Evolutionary conservation across 306 rosid species (phyloP), one percentile per base, ranked within the genome.

Genomic region (Argentina anserina): DNA sequence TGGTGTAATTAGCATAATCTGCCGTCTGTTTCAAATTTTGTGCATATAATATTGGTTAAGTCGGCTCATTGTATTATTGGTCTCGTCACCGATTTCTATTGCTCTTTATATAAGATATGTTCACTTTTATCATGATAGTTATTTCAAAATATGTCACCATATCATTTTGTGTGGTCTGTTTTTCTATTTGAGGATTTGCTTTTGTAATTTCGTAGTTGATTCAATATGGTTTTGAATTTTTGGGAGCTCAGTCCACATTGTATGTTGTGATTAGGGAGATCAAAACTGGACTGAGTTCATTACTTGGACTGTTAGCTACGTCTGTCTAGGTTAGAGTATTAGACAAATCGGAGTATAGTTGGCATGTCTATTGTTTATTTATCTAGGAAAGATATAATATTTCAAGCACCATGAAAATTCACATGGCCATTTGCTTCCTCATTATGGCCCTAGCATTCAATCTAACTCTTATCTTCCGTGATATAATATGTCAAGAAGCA

Each of bases 1-100:
- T 11, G 52, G 26, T 69, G 76, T 77, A 69, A 69, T 73, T 69
- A 31, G 79, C 81, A 68, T 49, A 67, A 26, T 65, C 21, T 25
- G 79, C 46, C 45, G 45, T 42, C 46, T 12, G 17, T 42, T 2
- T 42, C 46, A 1, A 40, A 40, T 40, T 20, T 74, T n/a, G 9
- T 12, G 42, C 9, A 29, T 59, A 7, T 20, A 81, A 37, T 73
- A 62, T 43, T 0, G 41, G 39, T 43, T 1, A 33, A 41, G 29
- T 33, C 28, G 67, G 69, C 42, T 17, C n/a, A 47, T 8, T 72
- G 46, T 25, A 65, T 13, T 39, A 56, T 56, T 25, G 11, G 3
- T 59, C 0, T 28, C 20, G 21, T 15, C 36, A 59, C n/a, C 0
- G 10, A 55, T 25, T 58, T 29, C 28, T 59, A 6, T 13, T 20